These are phyloP conservation scores for Canariomyces notabilis DNA, from an alignment of 2,329 filamentous ascomycete genomes.

Conservation along the genomic window DNA sequence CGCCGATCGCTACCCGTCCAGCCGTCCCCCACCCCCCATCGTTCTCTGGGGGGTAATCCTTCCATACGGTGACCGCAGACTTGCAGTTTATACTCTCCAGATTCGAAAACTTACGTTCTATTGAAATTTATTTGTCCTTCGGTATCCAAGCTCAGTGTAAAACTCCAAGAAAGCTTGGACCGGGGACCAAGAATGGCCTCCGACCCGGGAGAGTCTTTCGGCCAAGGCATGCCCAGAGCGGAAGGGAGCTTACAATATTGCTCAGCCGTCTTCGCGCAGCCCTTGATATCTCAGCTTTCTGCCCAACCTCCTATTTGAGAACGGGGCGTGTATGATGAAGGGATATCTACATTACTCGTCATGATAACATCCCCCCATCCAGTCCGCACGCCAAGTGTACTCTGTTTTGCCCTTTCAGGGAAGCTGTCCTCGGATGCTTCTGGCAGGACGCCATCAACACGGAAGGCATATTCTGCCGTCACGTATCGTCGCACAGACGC, in stretches of 20 bases:
- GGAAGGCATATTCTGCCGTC: constrained; percentile 1
- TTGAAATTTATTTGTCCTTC: too few relatives aligned
- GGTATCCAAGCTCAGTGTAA: too few relatives aligned
- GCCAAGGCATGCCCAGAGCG: constrained; percentile 1
- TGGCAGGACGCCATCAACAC: neutral
- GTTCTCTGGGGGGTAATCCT: too few relatives aligned
- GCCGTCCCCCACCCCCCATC: neutral
- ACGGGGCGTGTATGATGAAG: too few relatives aligned
- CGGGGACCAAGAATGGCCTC: neutral
- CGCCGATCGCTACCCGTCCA: neutral
- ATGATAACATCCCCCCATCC: too few relatives aligned
- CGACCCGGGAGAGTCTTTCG: neutral
- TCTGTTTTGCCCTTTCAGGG: neutral
- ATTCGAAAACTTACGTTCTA: too few relatives aligned
- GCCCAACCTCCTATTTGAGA: neutral
- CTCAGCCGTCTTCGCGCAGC: neutral
- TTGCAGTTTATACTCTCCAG: too few relatives aligned
- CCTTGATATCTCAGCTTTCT: neutral
- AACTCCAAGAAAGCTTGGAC: neutral
- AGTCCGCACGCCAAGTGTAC: too few relatives aligned
- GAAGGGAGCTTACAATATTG: neutral
- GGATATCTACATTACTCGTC: too few relatives aligned
- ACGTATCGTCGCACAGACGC: neutral
- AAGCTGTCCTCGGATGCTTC: constrained; percentile 7
- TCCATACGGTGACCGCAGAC: too few relatives aligned